A percentile compares a stretch with the other conserved stretches of the same genome.
phyloP scores from a whole-genome alignment of 2,329 filamentous ascomycete genomes.

The Grosmannia clavigera region DNA sequence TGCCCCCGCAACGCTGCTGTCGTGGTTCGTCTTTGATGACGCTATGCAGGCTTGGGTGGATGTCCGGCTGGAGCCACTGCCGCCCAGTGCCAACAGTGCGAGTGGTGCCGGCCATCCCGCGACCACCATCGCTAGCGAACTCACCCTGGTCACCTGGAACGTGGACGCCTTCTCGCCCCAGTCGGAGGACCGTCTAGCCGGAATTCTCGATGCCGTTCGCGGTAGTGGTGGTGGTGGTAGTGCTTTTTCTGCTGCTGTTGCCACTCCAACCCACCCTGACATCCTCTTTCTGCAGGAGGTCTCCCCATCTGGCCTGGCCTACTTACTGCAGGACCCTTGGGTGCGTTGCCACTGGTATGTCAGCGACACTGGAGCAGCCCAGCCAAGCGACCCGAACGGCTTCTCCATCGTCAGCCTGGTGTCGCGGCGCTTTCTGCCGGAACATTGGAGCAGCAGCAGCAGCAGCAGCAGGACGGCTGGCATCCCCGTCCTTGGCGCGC shows the following conservation, averaged over 20 bases:
- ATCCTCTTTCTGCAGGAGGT: conserved; percentile 26
- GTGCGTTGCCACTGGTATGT: conserved; percentile 19
- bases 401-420: conserved; percentile 19
- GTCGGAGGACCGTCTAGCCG: conserved; percentile 13
- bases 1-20: not conserved
- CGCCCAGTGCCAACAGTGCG: not conserved
- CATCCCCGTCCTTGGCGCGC: conserved; percentile 14
- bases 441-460: not conserved
- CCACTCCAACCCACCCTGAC: conserved; percentile 11
- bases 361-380: conserved; percentile 17
- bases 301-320: conserved; percentile 13
- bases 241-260: not conserved
- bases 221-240: not conserved
- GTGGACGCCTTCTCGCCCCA: conserved; percentile 14
- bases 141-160: conserved; percentile 21
- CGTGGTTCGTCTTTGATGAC: conserved; percentile 3
- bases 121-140: not conserved
- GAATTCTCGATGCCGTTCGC: conserved; percentile 17
- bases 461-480: not conserved
- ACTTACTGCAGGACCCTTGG: conserved; percentile 15
- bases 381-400: conserved; percentile 4
- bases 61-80: not conserved
- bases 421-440: conserved; percentile 16
- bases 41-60: not conserved
- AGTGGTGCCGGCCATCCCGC: not conserved